Base-by-base conservation (phyloP, 1,284 basidiomycete species). In the Peniophora sp. region DNA sequence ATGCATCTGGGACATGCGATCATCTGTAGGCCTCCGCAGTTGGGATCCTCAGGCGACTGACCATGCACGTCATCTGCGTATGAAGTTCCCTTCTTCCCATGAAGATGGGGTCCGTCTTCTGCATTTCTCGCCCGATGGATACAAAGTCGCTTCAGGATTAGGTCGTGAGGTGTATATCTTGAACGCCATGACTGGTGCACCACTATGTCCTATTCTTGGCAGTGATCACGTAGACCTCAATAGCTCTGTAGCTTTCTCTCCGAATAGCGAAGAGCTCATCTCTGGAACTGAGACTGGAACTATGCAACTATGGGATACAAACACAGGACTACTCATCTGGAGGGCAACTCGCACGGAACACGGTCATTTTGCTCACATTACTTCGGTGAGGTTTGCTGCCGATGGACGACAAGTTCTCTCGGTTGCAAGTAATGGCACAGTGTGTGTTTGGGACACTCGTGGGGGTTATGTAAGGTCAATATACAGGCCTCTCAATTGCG, bases 241-340 rank as follows among this genome's bases (percentile, higher is more conserved):
- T n/a, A 54, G 49, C 9, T 44, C 58, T 3, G 47, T 61, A 8
- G 49, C 25, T 1, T 61, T 59, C 51, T 58, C 59, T 1, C 59
- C 59, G 5, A 52, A 58, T 50, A 56, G 57, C 32, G 35, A 38
- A 3, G 17, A 22, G 32, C 53, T 64, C 38, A 55, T 56, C 6
- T 59, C 61, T 11, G 53, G 58, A 10, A 45, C 54, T 5, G 52
- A 54, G 36, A 61, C 62, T 52, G 43, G 46, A 1, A 51, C 52
- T 3, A 51, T 65, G 19, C 48, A 58, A 17, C 24, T 64, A 2
- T 66, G 63, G 64, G 53, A 63, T 49, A 50, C 54, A 2, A 24
- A 54, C 24, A 55, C 27, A 6, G 44, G 52, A 2, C 46, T 48
- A 16, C 36, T 17, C 8, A 2, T 53, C n/a, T n/a, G n/a, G n/a